phyloP scores from a whole-genome alignment of 805 yeast species.

The Zygosaccharomyces kombuchaensis region DNA sequence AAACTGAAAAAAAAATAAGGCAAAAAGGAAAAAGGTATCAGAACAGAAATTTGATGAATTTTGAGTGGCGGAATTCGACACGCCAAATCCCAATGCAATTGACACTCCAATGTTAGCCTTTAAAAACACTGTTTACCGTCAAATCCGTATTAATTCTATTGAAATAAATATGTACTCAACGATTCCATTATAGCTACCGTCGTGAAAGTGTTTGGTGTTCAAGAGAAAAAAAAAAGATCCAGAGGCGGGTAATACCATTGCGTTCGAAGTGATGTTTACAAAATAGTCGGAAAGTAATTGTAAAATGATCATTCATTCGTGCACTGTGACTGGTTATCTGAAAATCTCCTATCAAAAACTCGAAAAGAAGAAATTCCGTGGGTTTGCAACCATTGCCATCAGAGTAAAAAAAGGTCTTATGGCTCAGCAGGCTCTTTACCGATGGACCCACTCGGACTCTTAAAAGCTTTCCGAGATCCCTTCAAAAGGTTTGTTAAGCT shows the following conservation, averaged over 20 bases:
- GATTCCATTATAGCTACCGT: not conserved
- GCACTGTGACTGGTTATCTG: not conserved
- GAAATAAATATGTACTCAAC: not conserved
- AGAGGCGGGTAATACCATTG: not conserved
- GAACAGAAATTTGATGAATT: not conserved
- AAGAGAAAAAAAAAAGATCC: not conserved
- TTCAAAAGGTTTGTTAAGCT: not conserved
- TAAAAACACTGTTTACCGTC: not conserved
- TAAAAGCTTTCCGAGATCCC: not conserved
- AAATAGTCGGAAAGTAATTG: not conserved
- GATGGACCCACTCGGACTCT: not conserved
- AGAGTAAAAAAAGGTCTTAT: not conserved
- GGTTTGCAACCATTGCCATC: slow-evolving; percentile 1
- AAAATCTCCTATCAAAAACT: slow-evolving; percentile 2
- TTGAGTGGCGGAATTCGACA: not conserved
- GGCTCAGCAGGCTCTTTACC: not conserved
- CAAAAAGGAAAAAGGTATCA: not conserved
- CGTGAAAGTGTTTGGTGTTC: not conserved
- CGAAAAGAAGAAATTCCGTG: not conserved
- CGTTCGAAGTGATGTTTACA: not conserved
- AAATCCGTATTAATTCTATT: not conserved
- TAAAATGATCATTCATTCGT: not conserved
- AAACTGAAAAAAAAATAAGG: not conserved
- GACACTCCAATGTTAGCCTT: not conserved
- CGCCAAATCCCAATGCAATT: not conserved